Base-by-base conservation (phyloP, 345 rosid genomes). In the Heritiera littoralis region DNA sequence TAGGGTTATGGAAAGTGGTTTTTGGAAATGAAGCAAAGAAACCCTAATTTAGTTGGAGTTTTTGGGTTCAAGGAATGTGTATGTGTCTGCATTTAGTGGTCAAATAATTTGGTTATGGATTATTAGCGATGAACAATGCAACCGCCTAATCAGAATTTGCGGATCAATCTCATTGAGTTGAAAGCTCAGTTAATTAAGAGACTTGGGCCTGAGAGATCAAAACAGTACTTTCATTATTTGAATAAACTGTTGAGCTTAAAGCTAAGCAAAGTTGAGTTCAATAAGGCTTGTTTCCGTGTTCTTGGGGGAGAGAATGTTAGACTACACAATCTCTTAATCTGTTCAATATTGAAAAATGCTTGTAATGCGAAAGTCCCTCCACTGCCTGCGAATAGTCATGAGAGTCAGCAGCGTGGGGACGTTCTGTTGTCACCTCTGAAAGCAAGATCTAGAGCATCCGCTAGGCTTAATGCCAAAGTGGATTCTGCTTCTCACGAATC, bases 281-380 rank as follows among this genome's bases (percentile, higher is more conserved):
- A 92, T 66, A 91, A 89, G 86, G 89, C 86, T 43, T 94, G 99
- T 79, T 77, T 32, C 73, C 90, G 86, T 46, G 75, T 87, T 66
- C 88, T 97, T 45, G 99, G 99, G 77, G 90, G 90, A 80, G 99
- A 97, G 83, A 93, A 92, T 90, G 88, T 94, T 32, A 83, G 90
- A 3, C 85, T 97, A 70, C 99, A 97, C 83, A 97, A 97, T 86
- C 93, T 87, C 86, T 86, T 97, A 77, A 85, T 97, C 78, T 81
- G 85, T 11, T 86, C 97, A 2, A 90, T 97, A 56, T 83, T 94
- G 90, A 97, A 87, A 78, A 97, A 94, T 84, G 94, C 95, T 40
- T 86, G 90, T 82, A 89, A 87, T n/a, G 95, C 92, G 12, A 92
- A 88, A 79, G 83, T 83, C 9, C 90, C 90, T 3, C 98, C 98